These are phyloP conservation scores for Angophora floribunda DNA, from an alignment of 345 rosid species.

Conservation along the genomic window DNA sequence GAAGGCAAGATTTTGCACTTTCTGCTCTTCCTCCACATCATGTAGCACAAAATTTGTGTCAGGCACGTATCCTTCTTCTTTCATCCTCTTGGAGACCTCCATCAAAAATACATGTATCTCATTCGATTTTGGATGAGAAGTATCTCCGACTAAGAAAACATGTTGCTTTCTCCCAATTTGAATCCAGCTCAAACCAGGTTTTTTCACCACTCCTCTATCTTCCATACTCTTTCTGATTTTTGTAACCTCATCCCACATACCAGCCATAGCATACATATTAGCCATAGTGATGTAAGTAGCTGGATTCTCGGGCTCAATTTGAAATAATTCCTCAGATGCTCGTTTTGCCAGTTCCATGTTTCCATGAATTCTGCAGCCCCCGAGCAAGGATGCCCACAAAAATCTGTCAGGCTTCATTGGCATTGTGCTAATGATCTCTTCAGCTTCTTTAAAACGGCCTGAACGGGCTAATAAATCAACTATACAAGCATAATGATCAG, in stretches of 20 bases:
- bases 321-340: conserved; percentile 67
- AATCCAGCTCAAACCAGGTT: conserved; percentile 79
- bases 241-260: conserved; percentile 66
- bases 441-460: conserved; percentile 53
- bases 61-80: conserved; percentile 79
- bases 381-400: conserved; percentile 88
- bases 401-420: conserved; percentile 70
- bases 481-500: conserved; percentile 83
- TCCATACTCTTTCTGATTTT: conserved; percentile 55
- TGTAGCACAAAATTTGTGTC: conserved; percentile 67
- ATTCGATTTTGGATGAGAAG: conserved; percentile 51
- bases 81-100: conserved; percentile 51
- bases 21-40: conserved; percentile 90
- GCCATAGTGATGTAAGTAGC: conserved; percentile 89
- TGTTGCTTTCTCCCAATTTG: conserved; percentile 59
- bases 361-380: conserved; percentile 79
- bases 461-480: conserved; percentile 70
- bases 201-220: conserved; percentile 52
- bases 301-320: conserved; percentile 81
- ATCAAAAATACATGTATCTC: conserved; percentile 50
- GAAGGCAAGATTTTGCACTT: conserved; percentile 69
- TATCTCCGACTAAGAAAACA: conserved; percentile 63
- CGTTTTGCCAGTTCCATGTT: conserved; percentile 58
- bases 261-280: conserved; percentile 70
- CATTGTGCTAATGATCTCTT: conserved; percentile 48